A percentile compares a stretch with the other conserved stretches of the same genome.
Evolutionary conservation across 805 yeast genomes (phyloP).

Genomic region (Metschnikowia lachancei): DNA sequence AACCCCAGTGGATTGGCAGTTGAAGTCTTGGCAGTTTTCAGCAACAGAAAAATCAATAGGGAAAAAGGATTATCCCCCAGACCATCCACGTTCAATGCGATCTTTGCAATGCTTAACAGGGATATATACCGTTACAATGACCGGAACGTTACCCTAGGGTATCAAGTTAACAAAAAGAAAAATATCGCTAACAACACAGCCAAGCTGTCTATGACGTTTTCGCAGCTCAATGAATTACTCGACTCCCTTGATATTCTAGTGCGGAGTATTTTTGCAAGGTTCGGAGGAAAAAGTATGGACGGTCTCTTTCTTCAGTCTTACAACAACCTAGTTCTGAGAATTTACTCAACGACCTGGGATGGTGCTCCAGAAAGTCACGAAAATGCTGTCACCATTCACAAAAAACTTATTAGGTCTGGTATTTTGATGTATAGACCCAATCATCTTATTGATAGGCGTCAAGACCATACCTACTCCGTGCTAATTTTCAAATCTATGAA

Average conservation of each 20-base stretch:
- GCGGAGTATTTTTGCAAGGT: slow-evolving; percentile 23
- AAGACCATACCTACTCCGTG: slow-evolving; percentile 18
- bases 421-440: slow-evolving; percentile 31
- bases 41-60: slow-evolving; percentile 17
- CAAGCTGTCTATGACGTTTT: slow-evolving; percentile 23
- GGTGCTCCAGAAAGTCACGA: slow-evolving; percentile 16
- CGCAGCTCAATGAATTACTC: slow-evolving; percentile 25
- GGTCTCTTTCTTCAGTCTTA: slow-evolving; percentile 23
- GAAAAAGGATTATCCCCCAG: slow-evolving; percentile 22
- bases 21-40: slow-evolving; percentile 28
- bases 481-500: slow-evolving; percentile 24
- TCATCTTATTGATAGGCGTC: slow-evolving; percentile 20
- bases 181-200: slow-evolving; percentile 26
- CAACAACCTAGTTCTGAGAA: slow-evolving; percentile 25
- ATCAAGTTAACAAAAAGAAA: slow-evolving; percentile 11
- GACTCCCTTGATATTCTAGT: slow-evolving; percentile 24
- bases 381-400: slow-evolving; percentile 23
- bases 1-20: slow-evolving; percentile 24
- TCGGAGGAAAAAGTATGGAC: slow-evolving; percentile 14
- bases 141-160: slow-evolving; percentile 24
- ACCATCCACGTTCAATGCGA: slow-evolving; percentile 28
- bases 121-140: slow-evolving; percentile 31
- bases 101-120: slow-evolving; percentile 29
- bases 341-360: slow-evolving; percentile 30
- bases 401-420: slow-evolving; percentile 28